Evolutionary conservation across 164 flowering plant species (phyloP), one percentile per base, ranked within the genome.

Genomic region (Umbellularia californica): DNA sequence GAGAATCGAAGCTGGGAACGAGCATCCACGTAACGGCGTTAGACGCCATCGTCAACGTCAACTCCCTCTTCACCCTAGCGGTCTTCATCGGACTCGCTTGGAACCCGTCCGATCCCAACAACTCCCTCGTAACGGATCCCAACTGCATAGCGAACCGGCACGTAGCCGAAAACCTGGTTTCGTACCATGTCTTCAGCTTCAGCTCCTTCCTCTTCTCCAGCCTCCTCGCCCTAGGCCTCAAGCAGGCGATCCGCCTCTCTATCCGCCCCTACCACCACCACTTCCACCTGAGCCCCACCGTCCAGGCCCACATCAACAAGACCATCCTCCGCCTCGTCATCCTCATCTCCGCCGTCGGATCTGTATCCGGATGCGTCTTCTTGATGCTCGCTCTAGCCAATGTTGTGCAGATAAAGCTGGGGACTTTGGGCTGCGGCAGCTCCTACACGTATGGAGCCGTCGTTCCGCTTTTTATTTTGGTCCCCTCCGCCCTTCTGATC

Each of bases 131-230:
- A 75, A 27, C 67, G 70, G 76, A 79, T 69, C 50, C 82, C 35
- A 27, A 52, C 10, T 90, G 90, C 85, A 9, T 73, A 12, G 84
- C 95, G 65, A 67, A 76, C 3, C 0, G 70, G 14, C n/a, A 76
- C 10, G 25, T 68, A 28, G 87, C 87, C 50, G 87, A 92, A 73
- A 28, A 77, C 63, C 81, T 93, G 35, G 77, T 95, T 28, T 28
- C 92, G 69, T 87, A 79, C 86, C 97, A 93, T 63, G 97, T 93
- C 19, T 92, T 85, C 88, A 88, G 98, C 74, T 92, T 95, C 88
- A 81, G 87, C 76, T 92, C 83, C 72, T 93, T 95, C 83, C 94
- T 95, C 76, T 93, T 93, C 88, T 95, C 98, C 74, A 90, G 89
- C 83, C 88, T 95, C 77, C 69, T 93, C 22, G 95, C 99, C 9